A percentile compares a stretch with the other conserved stretches of the same genome.
Evolutionary conservation across 495 filamentous ascomycete genomes (phyloP).

Genomic region (Extremus antarcticus): DNA sequence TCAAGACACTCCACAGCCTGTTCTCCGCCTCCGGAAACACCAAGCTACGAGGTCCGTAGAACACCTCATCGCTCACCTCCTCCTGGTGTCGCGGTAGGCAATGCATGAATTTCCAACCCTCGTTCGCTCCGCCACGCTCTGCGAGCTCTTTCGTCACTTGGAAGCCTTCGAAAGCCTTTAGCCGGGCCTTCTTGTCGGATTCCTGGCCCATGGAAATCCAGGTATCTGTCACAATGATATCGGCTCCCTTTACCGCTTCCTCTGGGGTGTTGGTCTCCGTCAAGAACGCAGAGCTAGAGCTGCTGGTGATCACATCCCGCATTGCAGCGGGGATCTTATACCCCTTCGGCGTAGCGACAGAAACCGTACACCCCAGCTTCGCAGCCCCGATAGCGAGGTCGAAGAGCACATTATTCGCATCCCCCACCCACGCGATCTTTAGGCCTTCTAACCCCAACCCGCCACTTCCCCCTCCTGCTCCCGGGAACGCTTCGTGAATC

Average conservation of each 20-base stretch:
- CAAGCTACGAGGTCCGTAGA: slow-evolving; percentile 68
- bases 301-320: slow-evolving; percentile 52
- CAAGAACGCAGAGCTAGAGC: slow-evolving; percentile 55
- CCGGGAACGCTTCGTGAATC: slow-evolving; percentile 62
- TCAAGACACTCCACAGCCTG: slow-evolving; percentile 76
- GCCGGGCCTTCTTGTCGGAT: slow-evolving; percentile 58
- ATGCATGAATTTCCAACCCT: slow-evolving; percentile 96
- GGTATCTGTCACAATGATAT: slow-evolving; percentile 89
- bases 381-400: slow-evolving; percentile 76
- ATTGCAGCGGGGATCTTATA: slow-evolving; percentile 69
- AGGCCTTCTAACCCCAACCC: slow-evolving; percentile 62
- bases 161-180: slow-evolving; percentile 78
- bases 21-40: slow-evolving; percentile 95
- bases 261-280: slow-evolving; percentile 68
- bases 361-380: slow-evolving; percentile 76
- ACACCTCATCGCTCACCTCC: slow-evolving; percentile 89
- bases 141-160: slow-evolving; percentile 80
- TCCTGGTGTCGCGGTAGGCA: slow-evolving; percentile 89
- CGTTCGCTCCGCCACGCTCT: slow-evolving; percentile 72
- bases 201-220: slow-evolving; percentile 99
- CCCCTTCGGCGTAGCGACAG: slow-evolving; percentile 73
- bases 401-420: slow-evolving; percentile 93
- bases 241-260: slow-evolving; percentile 78
- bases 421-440: slow-evolving; percentile 91
- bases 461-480: slow-evolving; percentile 29